Conservation (phyloP, 768 basidiomycete genomes). For the Boletus edulis region DNA sequence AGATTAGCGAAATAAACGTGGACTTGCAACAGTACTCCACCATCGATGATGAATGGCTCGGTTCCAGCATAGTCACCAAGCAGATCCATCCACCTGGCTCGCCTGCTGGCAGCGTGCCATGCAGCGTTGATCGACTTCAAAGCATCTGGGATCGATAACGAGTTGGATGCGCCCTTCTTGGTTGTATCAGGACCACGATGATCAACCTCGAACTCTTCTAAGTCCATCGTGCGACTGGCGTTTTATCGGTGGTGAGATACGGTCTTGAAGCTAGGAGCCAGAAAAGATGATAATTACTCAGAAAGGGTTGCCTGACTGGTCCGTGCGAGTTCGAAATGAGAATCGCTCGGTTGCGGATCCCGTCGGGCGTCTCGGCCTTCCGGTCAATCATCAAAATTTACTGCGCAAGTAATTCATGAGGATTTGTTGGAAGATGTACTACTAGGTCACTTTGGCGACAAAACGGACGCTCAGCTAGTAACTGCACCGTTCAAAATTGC, state of each 20-base stretch:
- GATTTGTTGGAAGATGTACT: constrained; percentile 1
- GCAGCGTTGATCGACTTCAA: constrained; percentile 31
- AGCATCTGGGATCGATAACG: constrained; percentile 20
- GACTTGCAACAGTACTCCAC: constrained; percentile 29
- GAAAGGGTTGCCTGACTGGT: neutral
- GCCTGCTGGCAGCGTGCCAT: constrained; percentile 41
- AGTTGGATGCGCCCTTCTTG: neutral
- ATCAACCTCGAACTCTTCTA: constrained; percentile 37
- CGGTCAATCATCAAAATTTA: neutral
- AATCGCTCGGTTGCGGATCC: too few species aligned
- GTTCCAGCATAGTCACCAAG: constrained; percentile 68
- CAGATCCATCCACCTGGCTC: constrained; percentile 63
- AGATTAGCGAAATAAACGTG: neutral
- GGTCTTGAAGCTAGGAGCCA: neutral
- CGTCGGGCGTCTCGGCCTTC: too few species aligned
- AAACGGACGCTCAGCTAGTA: neutral
- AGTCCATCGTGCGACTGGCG: constrained; percentile 30
- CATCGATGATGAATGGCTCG: constrained; percentile 66
- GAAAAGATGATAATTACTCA: too few species aligned
- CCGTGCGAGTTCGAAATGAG: constrained; percentile 13
- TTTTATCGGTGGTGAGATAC: neutral
- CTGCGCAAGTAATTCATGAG: neutral
- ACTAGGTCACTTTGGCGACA: constrained; percentile 5
- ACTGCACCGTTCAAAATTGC: neutral
- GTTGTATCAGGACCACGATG: neutral